Evolutionary conservation across 495 filamentous ascomycete species (phyloP).

Genomic region (Penicillium mononematosum): DNA sequence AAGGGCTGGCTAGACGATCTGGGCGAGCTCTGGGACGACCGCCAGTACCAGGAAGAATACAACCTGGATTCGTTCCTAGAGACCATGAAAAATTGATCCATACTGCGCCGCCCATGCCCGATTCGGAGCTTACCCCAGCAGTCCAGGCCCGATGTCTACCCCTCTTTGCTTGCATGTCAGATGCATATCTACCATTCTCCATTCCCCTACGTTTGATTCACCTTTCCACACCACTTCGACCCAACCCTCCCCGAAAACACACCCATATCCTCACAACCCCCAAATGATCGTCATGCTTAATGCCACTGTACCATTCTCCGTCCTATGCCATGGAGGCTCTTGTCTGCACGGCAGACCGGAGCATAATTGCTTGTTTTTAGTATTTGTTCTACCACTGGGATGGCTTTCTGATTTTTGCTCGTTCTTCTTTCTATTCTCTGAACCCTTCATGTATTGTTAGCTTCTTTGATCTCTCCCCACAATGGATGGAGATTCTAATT

Average conservation of each 20-base stretch:
- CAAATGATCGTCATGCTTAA: conserved; percentile 16
- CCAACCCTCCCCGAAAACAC: background rate
- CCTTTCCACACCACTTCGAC: background rate
- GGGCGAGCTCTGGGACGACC: conserved; percentile 94
- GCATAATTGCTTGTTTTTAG: conserved; percentile 4
- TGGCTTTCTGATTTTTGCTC: conserved; percentile 1
- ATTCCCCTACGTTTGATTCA: background rate
- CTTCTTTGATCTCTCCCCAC: conserved; percentile 16
- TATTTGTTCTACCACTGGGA: conserved; percentile 10
- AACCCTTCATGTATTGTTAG: conserved; percentile 33
- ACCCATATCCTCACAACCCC: background rate
- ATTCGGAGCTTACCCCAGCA: background rate
- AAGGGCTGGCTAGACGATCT: conserved; percentile 93
- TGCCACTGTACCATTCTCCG: conserved; percentile 13
- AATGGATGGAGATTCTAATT: conserved; percentile 14
- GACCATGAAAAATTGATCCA: conserved; percentile 67
- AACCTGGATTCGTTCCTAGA: conserved; percentile 89
- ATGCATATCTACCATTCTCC: background rate
- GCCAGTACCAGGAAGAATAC: conserved; percentile 95
- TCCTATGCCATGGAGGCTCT: conserved; percentile 11
- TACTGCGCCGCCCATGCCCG: background rate
- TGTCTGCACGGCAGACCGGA: conserved; percentile 10
- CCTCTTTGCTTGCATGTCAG: background rate
- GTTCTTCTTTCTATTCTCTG: conserved; percentile 12
- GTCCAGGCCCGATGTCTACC: background rate